Base-by-base conservation (phyloP, 148 eudicot genomes). In the Rhododendron williamsianum region DNA sequence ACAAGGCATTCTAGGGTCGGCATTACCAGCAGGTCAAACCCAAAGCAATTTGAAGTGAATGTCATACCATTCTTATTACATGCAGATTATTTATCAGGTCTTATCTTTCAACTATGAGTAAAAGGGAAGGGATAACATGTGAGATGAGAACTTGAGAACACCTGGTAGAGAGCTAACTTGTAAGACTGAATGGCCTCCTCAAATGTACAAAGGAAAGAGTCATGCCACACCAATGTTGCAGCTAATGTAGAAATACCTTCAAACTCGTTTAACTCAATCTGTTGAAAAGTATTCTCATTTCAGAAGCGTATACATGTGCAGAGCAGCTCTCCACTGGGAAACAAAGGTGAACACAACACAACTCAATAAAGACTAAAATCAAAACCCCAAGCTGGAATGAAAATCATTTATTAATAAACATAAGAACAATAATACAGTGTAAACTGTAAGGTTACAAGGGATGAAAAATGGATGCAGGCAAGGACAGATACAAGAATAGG, bases 231-330 rank as follows among this genome's bases (percentile, higher is more conserved):
- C 86, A 97, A 87, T 78, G 98, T 97, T 82, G 93, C 96, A 3
- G 90, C 84, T 87, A 97, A 91, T 81, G 86, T 87, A 78, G 93
- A 90, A 77, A 87, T 88, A 46, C 92, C 98, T 86, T 93, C 94
- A 86, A 85, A 86, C 87, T 97, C 98, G 82, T 90, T 91, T 91
- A 97, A 87, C 88, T 97, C 99, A 89, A 97, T 91, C 99, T 97
- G 91, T 85, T 65, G 82, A 88, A 86, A 76, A 84, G 67, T 79
- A 65, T 78, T 45, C 56, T 82, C 82, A 48, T 46, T 83, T 86
- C 43, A 81, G 43, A 67, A 77, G 36, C 36, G 38, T 41, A 58
- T n/a, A 86, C 72, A 58, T 74, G 80, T n/a, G 56, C 56, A 81
- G 72, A 77, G 85, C 79, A 58, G 60, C 76, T 86, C 85, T 78